phyloP scores from a whole-genome alignment of 352 stramenopile species.

The Phytophthora sansomeana region DNA sequence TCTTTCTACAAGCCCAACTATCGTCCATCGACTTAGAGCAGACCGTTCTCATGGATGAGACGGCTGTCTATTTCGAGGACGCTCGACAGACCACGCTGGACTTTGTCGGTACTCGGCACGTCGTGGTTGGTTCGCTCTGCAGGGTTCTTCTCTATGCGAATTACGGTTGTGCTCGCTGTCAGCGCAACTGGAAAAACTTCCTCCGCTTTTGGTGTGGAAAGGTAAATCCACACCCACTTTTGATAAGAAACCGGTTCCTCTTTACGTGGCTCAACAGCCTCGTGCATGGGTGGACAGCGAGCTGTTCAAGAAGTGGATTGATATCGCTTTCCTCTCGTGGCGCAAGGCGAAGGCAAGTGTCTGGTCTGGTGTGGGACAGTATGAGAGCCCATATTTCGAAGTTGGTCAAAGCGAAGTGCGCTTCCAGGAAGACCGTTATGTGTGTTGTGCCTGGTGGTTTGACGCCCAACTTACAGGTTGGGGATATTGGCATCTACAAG shows the following conservation, averaged over 20 bases:
- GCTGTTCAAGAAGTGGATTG: slow-evolving; percentile 6
- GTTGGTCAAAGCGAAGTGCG: no score
- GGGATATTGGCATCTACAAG: no score
- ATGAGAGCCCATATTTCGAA: no score
- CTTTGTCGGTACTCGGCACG: slow-evolving; percentile 14
- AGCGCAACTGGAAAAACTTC: slow-evolving; percentile 14
- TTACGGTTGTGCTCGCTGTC: slow-evolving; percentile 27
- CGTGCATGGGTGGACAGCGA: slow-evolving; percentile 12
- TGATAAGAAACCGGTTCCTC: no score
- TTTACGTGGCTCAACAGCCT: slow-evolving; percentile 7
- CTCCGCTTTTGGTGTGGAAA: slow-evolving; percentile 19
- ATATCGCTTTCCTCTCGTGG: slow-evolving; percentile 5
- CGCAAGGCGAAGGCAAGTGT: slow-evolving; percentile 1
- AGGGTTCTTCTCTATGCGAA: slow-evolving; percentile 33
- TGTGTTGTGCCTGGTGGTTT: no score
- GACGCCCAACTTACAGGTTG: neutral
- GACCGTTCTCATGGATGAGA: slow-evolving; percentile 35
- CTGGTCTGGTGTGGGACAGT: no score
- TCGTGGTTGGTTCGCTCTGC: slow-evolving; percentile 33
- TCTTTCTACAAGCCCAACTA: slow-evolving; percentile 9
- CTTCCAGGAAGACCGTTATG: no score
- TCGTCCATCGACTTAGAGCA: no score
- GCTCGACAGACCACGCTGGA: slow-evolving; percentile 20
- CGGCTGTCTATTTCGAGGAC: slow-evolving; percentile 38
- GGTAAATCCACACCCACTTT: slow-evolving; percentile 3